Evolutionary conservation across 495 filamentous ascomycete genomes (phyloP).

Genomic region (Letharia lupina): DNA sequence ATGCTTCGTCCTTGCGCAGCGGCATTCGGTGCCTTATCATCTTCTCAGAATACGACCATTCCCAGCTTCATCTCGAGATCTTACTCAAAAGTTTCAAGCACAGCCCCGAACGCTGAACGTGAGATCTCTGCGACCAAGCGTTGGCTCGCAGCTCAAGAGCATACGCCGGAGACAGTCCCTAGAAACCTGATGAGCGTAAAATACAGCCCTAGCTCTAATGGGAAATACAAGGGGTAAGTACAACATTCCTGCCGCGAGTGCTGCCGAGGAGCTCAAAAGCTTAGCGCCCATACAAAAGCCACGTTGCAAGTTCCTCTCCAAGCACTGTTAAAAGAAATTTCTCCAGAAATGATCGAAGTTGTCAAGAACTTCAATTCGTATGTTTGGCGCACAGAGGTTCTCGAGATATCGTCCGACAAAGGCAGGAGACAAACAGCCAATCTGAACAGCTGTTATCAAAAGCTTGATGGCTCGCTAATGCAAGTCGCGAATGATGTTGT

Average conservation of each 20-base stretch:
- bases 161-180: background rate
- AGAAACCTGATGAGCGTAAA: background rate
- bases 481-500: background rate
- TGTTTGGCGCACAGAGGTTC: background rate
- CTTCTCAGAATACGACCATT: background rate
- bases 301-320: background rate
- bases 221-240: background rate
- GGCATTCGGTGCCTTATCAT: background rate
- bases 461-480: background rate
- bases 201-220: background rate
- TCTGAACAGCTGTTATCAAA: background rate
- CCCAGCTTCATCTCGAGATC: background rate
- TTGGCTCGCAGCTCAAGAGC: background rate
- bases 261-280: background rate
- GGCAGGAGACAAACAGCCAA: background rate
- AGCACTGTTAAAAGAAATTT: background rate
- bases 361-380: background rate
- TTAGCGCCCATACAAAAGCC: background rate
- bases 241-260: background rate
- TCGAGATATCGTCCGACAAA: background rate
- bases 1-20: background rate
- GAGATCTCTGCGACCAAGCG: background rate
- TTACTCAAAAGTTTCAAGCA: background rate
- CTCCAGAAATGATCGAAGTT: background rate
- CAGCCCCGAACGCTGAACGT: background rate